phyloP scores from a whole-genome alignment of 148 eudicot genomes.

The Pouteria glomerata region DNA sequence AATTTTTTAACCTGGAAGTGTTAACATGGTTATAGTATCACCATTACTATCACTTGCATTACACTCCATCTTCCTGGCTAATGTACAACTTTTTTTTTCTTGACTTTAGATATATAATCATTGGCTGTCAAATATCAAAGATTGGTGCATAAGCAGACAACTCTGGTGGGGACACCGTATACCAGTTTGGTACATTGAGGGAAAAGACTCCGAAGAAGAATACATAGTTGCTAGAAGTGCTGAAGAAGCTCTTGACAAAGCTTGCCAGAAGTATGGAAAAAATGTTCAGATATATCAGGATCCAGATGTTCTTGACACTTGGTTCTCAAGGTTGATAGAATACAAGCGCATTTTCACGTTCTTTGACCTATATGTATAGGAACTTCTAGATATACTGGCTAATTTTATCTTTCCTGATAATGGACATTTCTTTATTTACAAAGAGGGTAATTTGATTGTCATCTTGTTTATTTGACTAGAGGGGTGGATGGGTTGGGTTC shows the following conservation, averaged over 20 bases:
- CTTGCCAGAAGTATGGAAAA: constrained; percentile 74
- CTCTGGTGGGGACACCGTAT: constrained; percentile 99
- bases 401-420: not conserved
- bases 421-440: not conserved
- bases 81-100: constrained; percentile 4
- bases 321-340: constrained; percentile 86
- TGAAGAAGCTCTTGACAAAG: constrained; percentile 76
- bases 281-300: constrained; percentile 88
- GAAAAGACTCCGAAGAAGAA: constrained; percentile 84
- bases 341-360: not conserved
- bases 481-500: no score
- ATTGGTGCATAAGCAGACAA: constrained; percentile 99
- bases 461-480: not conserved
- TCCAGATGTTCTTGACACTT: constrained; percentile 97
- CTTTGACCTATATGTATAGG: not conserved
- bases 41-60: not conserved
- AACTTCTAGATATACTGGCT: not conserved
- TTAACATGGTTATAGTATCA: not conserved
- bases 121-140: constrained; percentile 95
- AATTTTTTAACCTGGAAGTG: not conserved
- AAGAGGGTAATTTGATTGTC: constrained; percentile 9
- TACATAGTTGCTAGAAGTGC: constrained; percentile 82
- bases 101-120: constrained; percentile 76
- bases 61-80: not conserved
- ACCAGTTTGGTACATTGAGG: constrained; percentile 96